Base-by-base conservation (phyloP, 176 grass and related monocot species). In the Avena sativa region DNA sequence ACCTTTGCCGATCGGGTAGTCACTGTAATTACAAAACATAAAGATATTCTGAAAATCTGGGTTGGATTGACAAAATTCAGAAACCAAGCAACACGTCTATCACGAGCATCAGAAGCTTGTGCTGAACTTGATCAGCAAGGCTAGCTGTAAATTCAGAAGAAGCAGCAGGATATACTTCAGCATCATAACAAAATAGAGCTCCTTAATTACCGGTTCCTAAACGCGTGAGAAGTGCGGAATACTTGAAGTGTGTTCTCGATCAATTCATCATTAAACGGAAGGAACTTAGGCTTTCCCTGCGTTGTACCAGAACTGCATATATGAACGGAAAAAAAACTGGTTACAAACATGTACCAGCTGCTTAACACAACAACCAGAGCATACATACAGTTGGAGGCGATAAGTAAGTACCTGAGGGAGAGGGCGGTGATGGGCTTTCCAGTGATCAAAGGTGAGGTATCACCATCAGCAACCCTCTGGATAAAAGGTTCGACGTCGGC, bases 201-300 rank as follows among this genome's bases (percentile, higher is more conserved):
- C 12, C 85, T 84, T 83, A 48, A 48, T 48, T 48, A 97, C 97
- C 94, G 90, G 83, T 92, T 97, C 58, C 94, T 92, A 86, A 99
- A 99, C 28, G 97, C 97, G 1, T 93, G 94, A 17, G 96, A 96
- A 36, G 97, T 99, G 23, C 74, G 70, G 74, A 85, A 91, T 83
- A 90, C 94, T 88, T 99, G 94, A 74, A 99, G 92, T 55, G 94
- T 99, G 19, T 8, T 71, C 17, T 71, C 17, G 11, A 71, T 1
- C 36, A 43, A 44, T 44, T 71, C 68, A 1, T 44, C 68, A 40
- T 71, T 71, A n/a, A 71, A 71, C 16, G 97, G 92, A 57, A 99
- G 64, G 68, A 71, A 71, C 68, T 71, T 43, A 10, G 68, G 38
- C 10, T 44, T 71, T 1, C 68, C 68, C 38, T 71, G 9, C 0